These are phyloP conservation scores for Phytophthora melonis DNA, from an alignment of 352 stramenopile genomes.

Conservation along the genomic window DNA sequence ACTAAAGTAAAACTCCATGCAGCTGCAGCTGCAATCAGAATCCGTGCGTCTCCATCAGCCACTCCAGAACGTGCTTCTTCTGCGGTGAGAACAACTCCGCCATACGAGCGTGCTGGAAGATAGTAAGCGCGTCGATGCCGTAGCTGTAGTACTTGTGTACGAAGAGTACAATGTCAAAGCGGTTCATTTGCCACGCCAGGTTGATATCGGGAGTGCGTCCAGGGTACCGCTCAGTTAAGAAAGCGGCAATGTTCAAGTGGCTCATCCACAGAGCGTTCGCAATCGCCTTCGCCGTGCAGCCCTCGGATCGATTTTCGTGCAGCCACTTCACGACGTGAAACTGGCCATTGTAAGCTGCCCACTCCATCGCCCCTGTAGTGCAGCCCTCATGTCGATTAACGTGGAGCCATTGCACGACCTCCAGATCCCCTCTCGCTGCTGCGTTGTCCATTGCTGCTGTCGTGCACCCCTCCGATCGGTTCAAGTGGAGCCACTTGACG, in stretches of 20 bases:
- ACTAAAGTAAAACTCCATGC: too few relatives aligned
- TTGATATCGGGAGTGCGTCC: not conserved
- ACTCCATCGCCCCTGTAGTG: too few relatives aligned
- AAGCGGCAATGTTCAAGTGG: not conserved
- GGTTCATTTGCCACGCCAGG: not conserved
- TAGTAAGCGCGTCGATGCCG: too few relatives aligned
- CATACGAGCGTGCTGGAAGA: not conserved
- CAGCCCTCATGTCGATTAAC: too few relatives aligned
- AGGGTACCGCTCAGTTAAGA: not conserved
- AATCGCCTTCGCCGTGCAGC: not conserved
- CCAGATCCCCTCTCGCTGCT: too few relatives aligned
- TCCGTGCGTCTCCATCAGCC: too few relatives aligned
- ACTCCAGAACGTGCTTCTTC: not conserved
- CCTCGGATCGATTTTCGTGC: not conserved
- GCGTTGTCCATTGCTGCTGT: too few relatives aligned
- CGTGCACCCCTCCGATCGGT: too few relatives aligned
- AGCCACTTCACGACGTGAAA: not conserved
- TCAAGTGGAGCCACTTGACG: too few relatives aligned
- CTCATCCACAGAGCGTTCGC: not conserved
- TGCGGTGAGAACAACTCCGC: not conserved
- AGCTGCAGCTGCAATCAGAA: too few relatives aligned
- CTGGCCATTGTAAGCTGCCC: too few relatives aligned
- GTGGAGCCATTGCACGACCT: too few relatives aligned
- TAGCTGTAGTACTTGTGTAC: not conserved
- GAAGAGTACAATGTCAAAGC: not conserved